A percentile compares a stretch with the other conserved stretches of the same genome.
Conservation (phyloP, 306 rosid species). For the Canavalia gladiata region DNA sequence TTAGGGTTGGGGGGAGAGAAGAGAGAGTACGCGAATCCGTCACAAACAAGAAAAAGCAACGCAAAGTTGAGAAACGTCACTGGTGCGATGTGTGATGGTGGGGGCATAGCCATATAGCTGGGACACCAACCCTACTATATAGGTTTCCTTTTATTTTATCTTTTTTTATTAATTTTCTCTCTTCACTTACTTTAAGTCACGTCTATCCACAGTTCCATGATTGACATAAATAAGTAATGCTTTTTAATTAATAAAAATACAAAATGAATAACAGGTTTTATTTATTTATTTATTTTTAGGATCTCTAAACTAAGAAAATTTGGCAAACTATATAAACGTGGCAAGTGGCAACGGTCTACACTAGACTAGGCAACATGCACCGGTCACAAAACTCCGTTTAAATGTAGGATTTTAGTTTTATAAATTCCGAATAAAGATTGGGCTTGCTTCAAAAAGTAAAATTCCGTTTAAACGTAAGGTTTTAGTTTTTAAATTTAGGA, state of each 20-base stretch:
- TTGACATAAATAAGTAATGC: conserved; percentile 7
- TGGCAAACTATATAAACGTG: too few species aligned
- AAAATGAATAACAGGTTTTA: not conserved
- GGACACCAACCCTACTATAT: conserved; percentile 45
- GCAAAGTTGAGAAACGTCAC: conserved; percentile 58
- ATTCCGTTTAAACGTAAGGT: too few species aligned
- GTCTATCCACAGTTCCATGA: conserved; percentile 52
- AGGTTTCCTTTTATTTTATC: conserved; percentile 3
- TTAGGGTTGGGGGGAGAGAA: too few species aligned
- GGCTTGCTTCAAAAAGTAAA: too few species aligned
- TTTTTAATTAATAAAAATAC: not conserved
- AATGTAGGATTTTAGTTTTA: too few species aligned
- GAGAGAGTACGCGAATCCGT: conserved; percentile 59
- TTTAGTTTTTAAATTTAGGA: too few species aligned
- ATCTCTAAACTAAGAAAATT: too few species aligned
- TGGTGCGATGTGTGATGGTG: conserved; percentile 36
- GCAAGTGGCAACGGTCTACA: too few species aligned
- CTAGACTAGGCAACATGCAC: too few species aligned
- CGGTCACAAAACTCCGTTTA: too few species aligned
- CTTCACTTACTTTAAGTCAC: conserved; percentile 69
- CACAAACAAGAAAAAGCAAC: conserved; percentile 53
- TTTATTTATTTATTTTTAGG: too few species aligned
- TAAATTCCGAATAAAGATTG: too few species aligned
- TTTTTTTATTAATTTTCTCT: not conserved
- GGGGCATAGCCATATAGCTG: conserved; percentile 37